A percentile compares a stretch with the other conserved stretches of the same genome.
Evolutionary conservation across 2,329 filamentous ascomycete genomes (phyloP).

Genomic region (Grosmannia clavigera): DNA sequence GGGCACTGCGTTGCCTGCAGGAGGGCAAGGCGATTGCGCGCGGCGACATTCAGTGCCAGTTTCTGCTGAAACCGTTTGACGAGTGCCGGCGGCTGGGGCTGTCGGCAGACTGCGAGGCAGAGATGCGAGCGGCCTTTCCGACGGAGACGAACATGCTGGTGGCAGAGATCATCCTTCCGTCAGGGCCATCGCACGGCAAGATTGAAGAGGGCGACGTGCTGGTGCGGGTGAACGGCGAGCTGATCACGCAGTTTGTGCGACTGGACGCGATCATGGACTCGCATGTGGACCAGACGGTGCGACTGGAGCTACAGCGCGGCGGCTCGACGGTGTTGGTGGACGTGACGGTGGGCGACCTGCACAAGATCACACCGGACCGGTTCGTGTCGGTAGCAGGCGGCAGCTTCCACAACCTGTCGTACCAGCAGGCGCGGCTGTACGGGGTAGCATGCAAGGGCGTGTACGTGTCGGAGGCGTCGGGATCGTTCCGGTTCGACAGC

Average conservation of each 20-base stretch:
- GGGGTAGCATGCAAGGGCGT: conserved; percentile 86
- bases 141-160: conserved; percentile 95
- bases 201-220: conserved; percentile 91
- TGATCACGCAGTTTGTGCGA: conserved; percentile 84
- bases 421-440: conserved; percentile 93
- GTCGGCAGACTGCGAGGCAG: conserved; percentile 73
- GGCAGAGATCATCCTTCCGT: conserved; percentile 84
- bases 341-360: conserved; percentile 75
- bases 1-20: conserved; percentile 78
- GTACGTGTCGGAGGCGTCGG: conserved; percentile 87
- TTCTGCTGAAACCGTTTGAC: conserved; percentile 92
- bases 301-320: conserved; percentile 74
- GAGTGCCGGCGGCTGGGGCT: conserved; percentile 86
- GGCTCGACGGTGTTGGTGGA: conserved; percentile 79
- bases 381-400: conserved; percentile 91
- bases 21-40: conserved; percentile 63
- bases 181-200: conserved; percentile 76
- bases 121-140: conserved; percentile 71
- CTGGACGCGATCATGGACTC: conserved; percentile 88
- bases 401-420: conserved; percentile 92
- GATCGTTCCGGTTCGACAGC: conserved; percentile 89
- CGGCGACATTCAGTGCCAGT: conserved; percentile 96
- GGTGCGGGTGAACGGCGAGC: conserved; percentile 83
- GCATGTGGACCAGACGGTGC: conserved; percentile 67
- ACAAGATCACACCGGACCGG: conserved; percentile 87